phyloP scores from a whole-genome alignment of 495 filamentous ascomycete genomes.

The Penicillium salamii region DNA sequence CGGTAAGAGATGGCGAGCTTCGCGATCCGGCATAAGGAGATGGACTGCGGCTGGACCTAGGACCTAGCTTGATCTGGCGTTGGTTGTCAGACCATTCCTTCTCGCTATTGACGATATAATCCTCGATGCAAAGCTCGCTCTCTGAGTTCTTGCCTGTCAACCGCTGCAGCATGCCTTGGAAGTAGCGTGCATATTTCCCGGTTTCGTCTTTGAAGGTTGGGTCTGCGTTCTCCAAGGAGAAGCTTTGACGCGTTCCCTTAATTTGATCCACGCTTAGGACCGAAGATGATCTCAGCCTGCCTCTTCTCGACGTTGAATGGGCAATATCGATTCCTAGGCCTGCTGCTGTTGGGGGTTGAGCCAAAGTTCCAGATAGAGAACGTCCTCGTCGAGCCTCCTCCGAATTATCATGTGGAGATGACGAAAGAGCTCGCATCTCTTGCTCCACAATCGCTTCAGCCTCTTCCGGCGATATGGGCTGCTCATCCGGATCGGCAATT shows the following conservation, averaged over 20 bases:
- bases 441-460: neutral
- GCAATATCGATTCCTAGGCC: neutral
- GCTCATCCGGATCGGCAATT: neutral
- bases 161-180: slow-evolving; percentile 55
- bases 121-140: slow-evolving; percentile 60
- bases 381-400: neutral
- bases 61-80: slow-evolving; percentile 53
- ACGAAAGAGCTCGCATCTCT: neutral
- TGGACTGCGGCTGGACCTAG: slow-evolving; percentile 39
- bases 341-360: neutral
- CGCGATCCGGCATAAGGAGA: slow-evolving; percentile 34
- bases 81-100: slow-evolving; percentile 65
- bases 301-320: neutral
- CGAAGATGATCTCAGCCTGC: neutral
- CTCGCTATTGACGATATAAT: slow-evolving; percentile 63
- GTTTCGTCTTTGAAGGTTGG: slow-evolving; percentile 67
- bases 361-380: neutral
- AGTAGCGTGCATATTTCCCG: slow-evolving; percentile 57
- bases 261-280: neutral
- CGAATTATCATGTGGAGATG: neutral
- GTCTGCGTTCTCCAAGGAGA: neutral
- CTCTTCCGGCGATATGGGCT: neutral
- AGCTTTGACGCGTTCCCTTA: neutral
- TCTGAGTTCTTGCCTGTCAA: slow-evolving; percentile 58
- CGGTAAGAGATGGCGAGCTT: slow-evolving; percentile 30